Evolutionary conservation across 176 grass and related monocot genomes (phyloP).

Genomic region (Dendrocalamus sinicus): DNA sequence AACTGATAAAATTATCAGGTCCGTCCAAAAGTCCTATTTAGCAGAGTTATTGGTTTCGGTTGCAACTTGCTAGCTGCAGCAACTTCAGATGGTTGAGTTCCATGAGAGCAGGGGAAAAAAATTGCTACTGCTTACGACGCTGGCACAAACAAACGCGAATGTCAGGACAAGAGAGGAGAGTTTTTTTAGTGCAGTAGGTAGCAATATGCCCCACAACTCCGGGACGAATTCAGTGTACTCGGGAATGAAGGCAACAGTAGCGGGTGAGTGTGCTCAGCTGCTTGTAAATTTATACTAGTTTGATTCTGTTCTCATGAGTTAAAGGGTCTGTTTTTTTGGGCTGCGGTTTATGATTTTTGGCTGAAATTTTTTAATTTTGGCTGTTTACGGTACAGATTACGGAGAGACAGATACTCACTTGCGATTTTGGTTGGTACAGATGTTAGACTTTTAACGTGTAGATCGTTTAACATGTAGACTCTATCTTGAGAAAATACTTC

Average conservation of each 20-base stretch:
- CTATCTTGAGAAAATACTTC: no score
- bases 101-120: not conserved
- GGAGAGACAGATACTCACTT: no score
- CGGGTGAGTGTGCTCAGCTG: not conserved
- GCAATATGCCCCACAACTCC: not conserved
- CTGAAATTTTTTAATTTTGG: no score
- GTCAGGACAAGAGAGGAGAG: slow-evolving; percentile 22
- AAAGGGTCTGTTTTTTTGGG: no score
- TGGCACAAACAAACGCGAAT: slow-evolving; percentile 12
- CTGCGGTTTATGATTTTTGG: no score
- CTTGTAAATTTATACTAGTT: not conserved
- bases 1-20: not conserved
- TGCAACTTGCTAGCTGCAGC: not conserved
- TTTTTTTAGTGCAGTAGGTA: not conserved
- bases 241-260: not conserved
- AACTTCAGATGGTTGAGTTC: not conserved
- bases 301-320: not conserved
- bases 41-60: not conserved
- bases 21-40: slow-evolving; percentile 24
- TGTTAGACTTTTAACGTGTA: no score
- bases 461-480: no score
- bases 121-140: slow-evolving; percentile 25
- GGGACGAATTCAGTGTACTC: slow-evolving; percentile 12
- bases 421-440: no score
- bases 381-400: no score